Evolutionary conservation across 495 filamentous ascomycete species (phyloP).

Genomic region (Clavariopsis aquatica): DNA sequence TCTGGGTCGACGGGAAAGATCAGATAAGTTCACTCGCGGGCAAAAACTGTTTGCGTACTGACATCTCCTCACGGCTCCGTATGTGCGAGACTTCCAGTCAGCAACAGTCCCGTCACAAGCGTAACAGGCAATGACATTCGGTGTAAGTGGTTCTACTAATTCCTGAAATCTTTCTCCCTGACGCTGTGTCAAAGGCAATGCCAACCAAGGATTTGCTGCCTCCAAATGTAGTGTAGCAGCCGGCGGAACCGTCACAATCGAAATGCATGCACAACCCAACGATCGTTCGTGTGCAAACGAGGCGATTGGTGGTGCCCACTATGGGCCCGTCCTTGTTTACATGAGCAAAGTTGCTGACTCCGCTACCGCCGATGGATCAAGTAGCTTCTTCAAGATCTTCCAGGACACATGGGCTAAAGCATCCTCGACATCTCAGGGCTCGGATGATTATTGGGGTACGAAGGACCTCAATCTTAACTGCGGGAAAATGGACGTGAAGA

Average conservation of each 20-base stretch:
- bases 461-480: constrained; percentile 32
- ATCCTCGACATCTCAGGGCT: constrained; percentile 41
- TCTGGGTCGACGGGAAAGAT: constrained; percentile 33
- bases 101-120: constrained; percentile 47
- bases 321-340: constrained; percentile 37
- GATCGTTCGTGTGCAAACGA: constrained; percentile 49
- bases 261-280: constrained; percentile 28
- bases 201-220: constrained; percentile 14
- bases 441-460: constrained; percentile 35
- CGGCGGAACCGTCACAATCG: constrained; percentile 46
- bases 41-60: background rate
- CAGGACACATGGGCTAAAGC: constrained; percentile 55
- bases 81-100: constrained; percentile 27
- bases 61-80: constrained; percentile 14
- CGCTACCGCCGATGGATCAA: constrained; percentile 18
- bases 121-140: constrained; percentile 50
- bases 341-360: constrained; percentile 32
- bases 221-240: constrained; percentile 45
- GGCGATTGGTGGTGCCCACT: constrained; percentile 40
- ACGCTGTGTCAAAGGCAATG: constrained; percentile 22
- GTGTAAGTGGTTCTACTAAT: constrained; percentile 45
- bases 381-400: constrained; percentile 44
- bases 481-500: constrained; percentile 45
- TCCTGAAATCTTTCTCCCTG: background rate
- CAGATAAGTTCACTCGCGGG: constrained; percentile 14